phyloP scores from a whole-genome alignment of 768 basidiomycete genomes.

The Royoungia palumana region DNA sequence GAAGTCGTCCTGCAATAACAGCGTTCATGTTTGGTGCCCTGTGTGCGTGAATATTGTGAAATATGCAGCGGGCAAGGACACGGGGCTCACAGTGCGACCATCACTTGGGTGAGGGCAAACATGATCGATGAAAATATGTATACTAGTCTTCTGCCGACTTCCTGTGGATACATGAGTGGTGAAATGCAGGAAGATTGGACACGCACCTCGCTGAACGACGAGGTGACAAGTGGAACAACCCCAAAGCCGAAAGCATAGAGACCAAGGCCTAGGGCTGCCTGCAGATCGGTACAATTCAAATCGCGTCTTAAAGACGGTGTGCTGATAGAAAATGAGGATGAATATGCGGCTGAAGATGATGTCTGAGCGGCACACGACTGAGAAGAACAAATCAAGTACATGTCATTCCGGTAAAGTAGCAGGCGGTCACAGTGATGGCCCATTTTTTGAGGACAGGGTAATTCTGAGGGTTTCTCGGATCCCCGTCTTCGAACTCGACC shows the following conservation, averaged over 20 bases:
- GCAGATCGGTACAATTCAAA: constrained; percentile 44
- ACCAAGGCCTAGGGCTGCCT: constrained; percentile 47
- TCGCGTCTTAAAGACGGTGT: no score
- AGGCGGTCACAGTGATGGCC: constrained; percentile 35
- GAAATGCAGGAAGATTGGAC: no score
- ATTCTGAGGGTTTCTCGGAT: constrained; percentile 39
- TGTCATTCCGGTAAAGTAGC: constrained; percentile 32
- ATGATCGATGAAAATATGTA: constrained; percentile 50
- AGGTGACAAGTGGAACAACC: constrained; percentile 61
- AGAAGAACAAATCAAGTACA: no score
- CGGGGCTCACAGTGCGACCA: constrained; percentile 28
- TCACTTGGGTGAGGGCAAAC: constrained; percentile 51
- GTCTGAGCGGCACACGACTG: no score
- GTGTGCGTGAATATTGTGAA: constrained; percentile 1
- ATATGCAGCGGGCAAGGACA: not conserved
- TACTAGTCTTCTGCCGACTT: constrained; percentile 62
- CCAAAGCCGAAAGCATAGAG: constrained; percentile 61
- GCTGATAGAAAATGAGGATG: no score
- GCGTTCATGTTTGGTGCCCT: constrained; percentile 51
- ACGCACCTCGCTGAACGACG: constrained; percentile 69
- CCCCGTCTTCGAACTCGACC: constrained; percentile 41
- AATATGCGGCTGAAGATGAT: no score
- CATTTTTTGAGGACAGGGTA: constrained; percentile 41
- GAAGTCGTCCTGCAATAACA: constrained; percentile 62
- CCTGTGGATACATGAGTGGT: no score